Evolutionary conservation across 2,329 filamentous ascomycete species (phyloP).

Genomic region (Chaetomium olivaceum): DNA sequence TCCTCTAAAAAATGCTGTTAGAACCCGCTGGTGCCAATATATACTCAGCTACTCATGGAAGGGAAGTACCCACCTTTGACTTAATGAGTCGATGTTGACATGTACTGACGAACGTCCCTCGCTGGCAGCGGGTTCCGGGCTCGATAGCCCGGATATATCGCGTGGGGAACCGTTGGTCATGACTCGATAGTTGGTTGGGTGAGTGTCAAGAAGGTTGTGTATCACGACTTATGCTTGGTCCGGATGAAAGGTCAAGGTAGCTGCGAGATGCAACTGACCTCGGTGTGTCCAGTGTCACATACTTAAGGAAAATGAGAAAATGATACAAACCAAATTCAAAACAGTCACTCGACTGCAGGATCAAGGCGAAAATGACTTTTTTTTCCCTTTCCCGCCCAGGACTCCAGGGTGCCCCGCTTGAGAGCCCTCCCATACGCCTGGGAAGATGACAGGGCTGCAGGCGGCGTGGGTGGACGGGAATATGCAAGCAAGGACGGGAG

Average conservation of each 20-base stretch:
- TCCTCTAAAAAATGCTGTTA: slow-evolving; percentile 14
- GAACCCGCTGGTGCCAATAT: not conserved
- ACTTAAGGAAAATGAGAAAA: slow-evolving; percentile 5
- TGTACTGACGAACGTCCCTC: slow-evolving; percentile 32
- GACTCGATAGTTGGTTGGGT: not conserved
- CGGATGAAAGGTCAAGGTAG: slow-evolving; percentile 1
- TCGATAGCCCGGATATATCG: slow-evolving; percentile 18
- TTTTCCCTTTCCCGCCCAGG: slow-evolving; percentile 6
- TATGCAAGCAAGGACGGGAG: slow-evolving; percentile 30
- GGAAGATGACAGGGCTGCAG: slow-evolving; percentile 24
- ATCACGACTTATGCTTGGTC: not conserved
- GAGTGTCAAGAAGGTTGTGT: not conserved
- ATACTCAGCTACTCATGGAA: too few relatives aligned
- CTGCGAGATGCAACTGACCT: not conserved
- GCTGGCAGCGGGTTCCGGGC: slow-evolving; percentile 24
- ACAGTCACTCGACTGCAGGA: slow-evolving; percentile 9
- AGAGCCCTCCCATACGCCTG: slow-evolving; percentile 31
- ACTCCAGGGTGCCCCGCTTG: slow-evolving; percentile 19
- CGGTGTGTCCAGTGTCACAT: slow-evolving; percentile 1
- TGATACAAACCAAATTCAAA: not conserved
- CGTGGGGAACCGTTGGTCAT: slow-evolving; percentile 20
- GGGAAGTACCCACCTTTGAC: slow-evolving; percentile 26
- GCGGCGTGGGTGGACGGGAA: slow-evolving; percentile 15
- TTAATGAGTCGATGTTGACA: slow-evolving; percentile 29
- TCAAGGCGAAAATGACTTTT: slow-evolving; percentile 4